Evolutionary conservation across 768 basidiomycete species (phyloP).

Genomic region (Mycena sanguinolenta): DNA sequence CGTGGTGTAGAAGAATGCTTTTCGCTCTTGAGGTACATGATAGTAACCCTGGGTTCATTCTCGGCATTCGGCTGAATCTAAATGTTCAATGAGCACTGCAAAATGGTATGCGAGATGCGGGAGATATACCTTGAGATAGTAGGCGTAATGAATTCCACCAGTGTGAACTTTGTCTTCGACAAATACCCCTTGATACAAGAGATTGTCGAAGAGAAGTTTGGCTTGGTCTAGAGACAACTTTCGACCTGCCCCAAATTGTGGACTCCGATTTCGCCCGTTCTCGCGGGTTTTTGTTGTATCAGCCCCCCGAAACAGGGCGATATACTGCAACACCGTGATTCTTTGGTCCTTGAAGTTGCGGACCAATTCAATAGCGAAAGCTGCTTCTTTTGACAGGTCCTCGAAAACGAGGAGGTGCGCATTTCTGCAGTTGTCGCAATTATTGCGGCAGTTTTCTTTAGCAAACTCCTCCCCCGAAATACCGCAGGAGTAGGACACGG

Average conservation of each 20-base stretch:
- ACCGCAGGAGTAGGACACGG: conserved; percentile 3
- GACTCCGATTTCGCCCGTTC: neutral
- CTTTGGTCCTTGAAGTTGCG: neutral
- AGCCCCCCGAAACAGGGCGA: neutral
- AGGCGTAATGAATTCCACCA: neutral
- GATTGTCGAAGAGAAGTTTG: neutral
- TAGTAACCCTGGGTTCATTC: too few relatives aligned
- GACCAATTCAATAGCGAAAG: neutral
- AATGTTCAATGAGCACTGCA: too few relatives aligned
- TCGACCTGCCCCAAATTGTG: neutral
- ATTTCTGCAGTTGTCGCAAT: conserved; percentile 9
- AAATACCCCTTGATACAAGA: neutral
- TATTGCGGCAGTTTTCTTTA: neutral
- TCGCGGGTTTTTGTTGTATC: neutral
- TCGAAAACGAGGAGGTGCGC: neutral
- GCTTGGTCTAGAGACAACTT: neutral
- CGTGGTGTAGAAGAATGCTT: too few relatives aligned
- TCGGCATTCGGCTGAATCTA: too few relatives aligned
- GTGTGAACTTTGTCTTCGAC: neutral
- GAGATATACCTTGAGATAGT: neutral
- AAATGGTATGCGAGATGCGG: neutral
- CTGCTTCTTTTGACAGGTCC: conserved; percentile 5
- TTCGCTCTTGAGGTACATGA: too few relatives aligned
- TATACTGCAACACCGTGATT: neutral
- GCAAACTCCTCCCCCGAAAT: conserved; percentile 23